A percentile compares a stretch with the other conserved stretches of the same genome.
These are phyloP conservation scores for Diaporthe citrichinensis DNA, from an alignment of 2,329 filamentous ascomycete genomes.

Conservation along the genomic window DNA sequence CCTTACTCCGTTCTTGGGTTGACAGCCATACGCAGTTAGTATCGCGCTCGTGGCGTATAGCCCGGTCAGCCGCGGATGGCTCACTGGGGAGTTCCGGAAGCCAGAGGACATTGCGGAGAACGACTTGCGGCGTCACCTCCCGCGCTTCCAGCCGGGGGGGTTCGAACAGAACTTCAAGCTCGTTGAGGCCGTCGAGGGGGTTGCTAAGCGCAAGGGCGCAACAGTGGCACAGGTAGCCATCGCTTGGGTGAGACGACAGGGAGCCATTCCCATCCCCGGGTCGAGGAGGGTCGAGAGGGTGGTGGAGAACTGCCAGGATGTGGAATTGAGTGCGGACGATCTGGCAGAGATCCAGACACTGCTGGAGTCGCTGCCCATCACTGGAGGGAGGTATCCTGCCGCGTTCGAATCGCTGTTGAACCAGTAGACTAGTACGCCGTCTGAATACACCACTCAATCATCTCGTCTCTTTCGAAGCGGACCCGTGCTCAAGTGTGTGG, in stretches of 20 bases:
- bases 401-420: conserved; percentile 23
- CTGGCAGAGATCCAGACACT: conserved; percentile 64
- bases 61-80: conserved; percentile 62
- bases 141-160: conserved; percentile 71
- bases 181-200: conserved; percentile 67
- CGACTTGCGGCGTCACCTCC: conserved; percentile 61
- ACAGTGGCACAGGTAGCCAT: conserved; percentile 76
- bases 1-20: background rate
- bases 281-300: conserved; percentile 69
- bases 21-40: conserved; percentile 49
- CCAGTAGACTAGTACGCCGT: conserved; percentile 4
- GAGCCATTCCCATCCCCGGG: conserved; percentile 77
- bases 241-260: conserved; percentile 70
- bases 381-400: conserved; percentile 62
- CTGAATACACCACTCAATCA: background rate
- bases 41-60: conserved; percentile 58
- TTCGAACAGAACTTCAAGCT: conserved; percentile 77
- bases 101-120: conserved; percentile 67
- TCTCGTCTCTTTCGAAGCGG: background rate
- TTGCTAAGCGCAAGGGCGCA: conserved; percentile 72
- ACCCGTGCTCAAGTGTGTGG: background rate
- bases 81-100: conserved; percentile 69
- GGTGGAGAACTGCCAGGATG: conserved; percentile 68
- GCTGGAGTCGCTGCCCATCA: conserved; percentile 61
- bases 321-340: conserved; percentile 65